Percentiles rank a stretch among this genome's conserved stretches.
phyloP scores from a whole-genome alignment of 805 yeast species.

The Jamesozyma gamospora region DNA sequence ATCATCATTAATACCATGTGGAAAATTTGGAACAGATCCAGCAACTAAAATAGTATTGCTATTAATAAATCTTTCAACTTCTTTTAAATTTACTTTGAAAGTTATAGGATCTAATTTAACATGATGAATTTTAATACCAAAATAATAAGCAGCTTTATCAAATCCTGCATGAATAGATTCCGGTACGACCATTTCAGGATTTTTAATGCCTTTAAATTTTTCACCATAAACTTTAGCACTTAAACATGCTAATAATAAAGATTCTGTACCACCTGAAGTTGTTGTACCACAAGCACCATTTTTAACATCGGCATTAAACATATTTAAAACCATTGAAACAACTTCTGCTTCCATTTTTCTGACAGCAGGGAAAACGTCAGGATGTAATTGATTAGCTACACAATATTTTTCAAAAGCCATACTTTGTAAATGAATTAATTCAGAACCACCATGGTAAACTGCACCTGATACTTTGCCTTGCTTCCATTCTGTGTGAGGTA shows the following conservation, averaged over 20 bases:
- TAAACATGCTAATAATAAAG: slow-evolving; percentile 72
- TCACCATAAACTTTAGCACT: slow-evolving; percentile 77
- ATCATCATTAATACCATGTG: slow-evolving; percentile 92
- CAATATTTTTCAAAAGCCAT: slow-evolving; percentile 66
- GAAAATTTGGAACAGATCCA: slow-evolving; percentile 96
- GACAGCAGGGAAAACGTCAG: slow-evolving; percentile 93
- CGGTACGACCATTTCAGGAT: slow-evolving; percentile 87
- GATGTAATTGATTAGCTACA: slow-evolving; percentile 91
- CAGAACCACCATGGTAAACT: slow-evolving; percentile 91
- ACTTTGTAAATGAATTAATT: slow-evolving; percentile 62
- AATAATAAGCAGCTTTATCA: slow-evolving; percentile 85
- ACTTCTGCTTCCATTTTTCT: slow-evolving; percentile 95
- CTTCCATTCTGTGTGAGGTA: slow-evolving; percentile 73
- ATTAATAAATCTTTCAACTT: slow-evolving; percentile 58
- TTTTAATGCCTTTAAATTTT: slow-evolving; percentile 44
- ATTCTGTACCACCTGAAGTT: slow-evolving; percentile 94
- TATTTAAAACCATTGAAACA: slow-evolving; percentile 74
- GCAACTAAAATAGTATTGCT: slow-evolving; percentile 71
- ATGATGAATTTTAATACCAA: slow-evolving; percentile 73
- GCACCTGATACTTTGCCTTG: slow-evolving; percentile 88
- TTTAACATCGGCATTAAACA: slow-evolving; percentile 70
- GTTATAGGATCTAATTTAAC: slow-evolving; percentile 65
- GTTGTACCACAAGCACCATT: slow-evolving; percentile 66
- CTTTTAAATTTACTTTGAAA: slow-evolving; percentile 53
- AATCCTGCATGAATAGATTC: slow-evolving; percentile 89